Base-by-base conservation (phyloP, 805 yeast genomes). In the Candida silvicultrix region DNA sequence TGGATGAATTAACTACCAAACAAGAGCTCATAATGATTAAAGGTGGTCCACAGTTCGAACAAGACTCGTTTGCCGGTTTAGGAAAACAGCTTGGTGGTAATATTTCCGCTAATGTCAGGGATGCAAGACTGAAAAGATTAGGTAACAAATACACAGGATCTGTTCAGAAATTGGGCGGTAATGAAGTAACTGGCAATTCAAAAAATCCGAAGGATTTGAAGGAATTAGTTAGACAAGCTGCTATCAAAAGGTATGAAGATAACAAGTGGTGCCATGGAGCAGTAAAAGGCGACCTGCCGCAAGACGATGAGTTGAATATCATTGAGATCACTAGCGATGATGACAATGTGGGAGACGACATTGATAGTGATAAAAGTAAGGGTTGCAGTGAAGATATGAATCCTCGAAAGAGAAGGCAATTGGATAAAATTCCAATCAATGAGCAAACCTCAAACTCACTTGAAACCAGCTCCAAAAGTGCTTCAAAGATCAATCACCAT, bases 201-300 rank as follows among this genome's bases (percentile, higher is more conserved):
- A 43, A 40, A 18, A 44, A 45, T 34, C 40, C 51, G 12, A 45
- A 41, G 35, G 44, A 63, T 18, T 50, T 76, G 42, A 66, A 80
- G 34, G 75, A 70, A 6, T 59, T 77, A 41, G 73, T 78, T 39
- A 56, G 77, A 16, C 73, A 70, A 48, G 94, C 95, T 1, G 82
- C 88, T 0, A 83, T 82, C 48, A 63, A 81, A 46, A 65, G 94
- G 40, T 58, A 69, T 18, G 62, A 65, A n/a, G 86, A 80, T 58
- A 58, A 68, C 4, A 74, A 73, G 47, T 71, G 74, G 69, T 80
- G 85, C 49, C 55, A 56, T 46, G 57, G 50, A 8, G 54, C 52
- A 2, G 56, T 49, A 10, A 54, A 54, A 10, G 67, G 58, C 6
- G 66, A 65, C 4, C 66, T 67, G 19, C 79, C 80, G 0, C 55